These are phyloP conservation scores for Rhynchosporium secalis DNA, from an alignment of 2,329 filamentous ascomycete species.

Conservation along the genomic window DNA sequence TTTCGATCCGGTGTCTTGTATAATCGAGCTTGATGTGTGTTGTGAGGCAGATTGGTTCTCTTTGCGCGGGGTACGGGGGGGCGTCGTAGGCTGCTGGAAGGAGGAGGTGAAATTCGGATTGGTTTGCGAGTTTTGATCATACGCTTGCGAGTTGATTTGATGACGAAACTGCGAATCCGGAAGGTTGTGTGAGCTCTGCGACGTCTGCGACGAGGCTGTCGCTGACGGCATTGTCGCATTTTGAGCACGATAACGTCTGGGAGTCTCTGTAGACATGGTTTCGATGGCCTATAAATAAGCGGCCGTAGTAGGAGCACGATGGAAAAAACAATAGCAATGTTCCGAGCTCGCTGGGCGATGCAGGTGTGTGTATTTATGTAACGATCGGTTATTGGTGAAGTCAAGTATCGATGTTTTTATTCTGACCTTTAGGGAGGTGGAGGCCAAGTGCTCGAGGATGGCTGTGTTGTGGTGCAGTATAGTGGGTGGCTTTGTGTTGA, in stretches of 20 bases:
- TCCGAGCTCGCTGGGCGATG: conserved; percentile 13
- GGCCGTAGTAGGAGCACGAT: conserved; percentile 30
- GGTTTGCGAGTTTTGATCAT: conserved; percentile 41
- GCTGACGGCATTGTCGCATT: conserved; percentile 31
- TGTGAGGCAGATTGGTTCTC: conserved; percentile 26
- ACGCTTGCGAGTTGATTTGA: conserved; percentile 45
- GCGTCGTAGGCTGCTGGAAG: conserved; percentile 35
- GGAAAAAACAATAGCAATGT: conserved; percentile 25
- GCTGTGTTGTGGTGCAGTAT: conserved; percentile 25
- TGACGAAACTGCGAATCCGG: conserved; percentile 40
- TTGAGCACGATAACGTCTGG: conserved; percentile 40
- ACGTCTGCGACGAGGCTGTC: conserved; percentile 34
- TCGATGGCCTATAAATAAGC: conserved; percentile 51
- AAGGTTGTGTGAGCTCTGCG: conserved; percentile 42
- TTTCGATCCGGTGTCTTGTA: conserved; percentile 36
- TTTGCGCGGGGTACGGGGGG: conserved; percentile 40
- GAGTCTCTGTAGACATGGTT: conserved; percentile 48
- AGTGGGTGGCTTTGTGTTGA: conserved; percentile 22
- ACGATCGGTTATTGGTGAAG: conserved; percentile 13
- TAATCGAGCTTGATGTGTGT: conserved; percentile 25
- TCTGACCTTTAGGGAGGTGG: conserved; percentile 22
- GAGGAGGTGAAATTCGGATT: conserved; percentile 28
- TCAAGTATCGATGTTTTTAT: conserved; percentile 2
- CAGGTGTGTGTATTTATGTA: conserved; percentile 10
- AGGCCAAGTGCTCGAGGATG: conserved; percentile 30